Conservation (phyloP, 371 early-diverging fungal genomes). For the Rhizopus microsporus region DNA sequence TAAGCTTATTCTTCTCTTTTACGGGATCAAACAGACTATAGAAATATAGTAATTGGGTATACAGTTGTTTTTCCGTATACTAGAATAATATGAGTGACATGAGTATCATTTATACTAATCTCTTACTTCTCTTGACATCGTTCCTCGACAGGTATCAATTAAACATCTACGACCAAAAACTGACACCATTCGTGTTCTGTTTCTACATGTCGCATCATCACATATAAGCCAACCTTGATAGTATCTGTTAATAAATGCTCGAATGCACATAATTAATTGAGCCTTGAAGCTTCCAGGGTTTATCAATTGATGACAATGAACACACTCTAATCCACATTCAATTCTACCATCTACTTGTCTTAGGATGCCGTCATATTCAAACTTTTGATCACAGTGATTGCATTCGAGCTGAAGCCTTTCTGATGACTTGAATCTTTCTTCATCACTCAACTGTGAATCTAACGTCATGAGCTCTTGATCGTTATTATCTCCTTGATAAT, state of each 20-base stretch:
- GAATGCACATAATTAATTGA: constrained; percentile 69
- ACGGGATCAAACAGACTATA: constrained; percentile 42
- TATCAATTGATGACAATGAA: constrained; percentile 56
- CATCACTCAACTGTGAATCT: constrained; percentile 81
- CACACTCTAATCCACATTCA: constrained; percentile 58
- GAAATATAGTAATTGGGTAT: constrained; percentile 51
- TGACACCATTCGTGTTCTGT: constrained; percentile 65
- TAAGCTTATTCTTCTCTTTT: constrained; percentile 32
- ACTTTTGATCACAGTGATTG: constrained; percentile 53
- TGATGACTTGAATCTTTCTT: constrained; percentile 80
- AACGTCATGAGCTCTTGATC: constrained; percentile 69
- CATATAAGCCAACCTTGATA: constrained; percentile 75
- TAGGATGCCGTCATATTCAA: constrained; percentile 59
- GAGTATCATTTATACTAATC: background rate
- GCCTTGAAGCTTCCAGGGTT: constrained; percentile 43
- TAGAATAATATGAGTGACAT: constrained; percentile 9
- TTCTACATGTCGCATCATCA: constrained; percentile 72
- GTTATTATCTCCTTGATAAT: constrained; percentile 37
- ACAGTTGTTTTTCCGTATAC: constrained; percentile 50
- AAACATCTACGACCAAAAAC: constrained; percentile 78
- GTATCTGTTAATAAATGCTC: constrained; percentile 68
- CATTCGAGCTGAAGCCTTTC: constrained; percentile 68
- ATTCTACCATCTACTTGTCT: constrained; percentile 26
- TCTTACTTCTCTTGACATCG: constrained; percentile 62
- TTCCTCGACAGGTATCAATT: constrained; percentile 68